Conservation (phyloP, 2,329 filamentous ascomycete species). For the Corynespora cassiicola region DNA sequence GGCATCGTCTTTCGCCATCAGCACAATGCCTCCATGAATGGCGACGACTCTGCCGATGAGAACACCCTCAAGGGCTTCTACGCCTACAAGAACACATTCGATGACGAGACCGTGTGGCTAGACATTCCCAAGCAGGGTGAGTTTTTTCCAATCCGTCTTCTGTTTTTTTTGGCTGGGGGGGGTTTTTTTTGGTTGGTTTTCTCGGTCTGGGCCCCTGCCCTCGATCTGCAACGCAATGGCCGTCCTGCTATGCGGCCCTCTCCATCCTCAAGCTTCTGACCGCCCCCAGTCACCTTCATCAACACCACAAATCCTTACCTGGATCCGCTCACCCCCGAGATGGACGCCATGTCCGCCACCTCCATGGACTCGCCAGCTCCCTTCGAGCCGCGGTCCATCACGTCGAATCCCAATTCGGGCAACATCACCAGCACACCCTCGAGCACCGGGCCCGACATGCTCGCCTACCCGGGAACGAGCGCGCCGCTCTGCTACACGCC, state of each 20-base stretch:
- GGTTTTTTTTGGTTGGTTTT: no score
- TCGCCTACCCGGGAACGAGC: conserved; percentile 59
- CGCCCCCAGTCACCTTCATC: conserved; percentile 62
- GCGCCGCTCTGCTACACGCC: conserved; percentile 34
- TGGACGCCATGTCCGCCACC: conserved; percentile 37
- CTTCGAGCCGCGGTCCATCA: conserved; percentile 31
- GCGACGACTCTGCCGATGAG: conserved; percentile 50
- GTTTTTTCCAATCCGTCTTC: conserved; percentile 14
- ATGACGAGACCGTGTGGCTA: conserved; percentile 66
- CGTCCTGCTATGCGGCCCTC: no score
- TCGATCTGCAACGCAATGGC: no score
- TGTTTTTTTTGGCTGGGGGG: no score
- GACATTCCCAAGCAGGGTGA: conserved; percentile 65
- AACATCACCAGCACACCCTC: conserved; percentile 37
- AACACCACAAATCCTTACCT: conserved; percentile 68
- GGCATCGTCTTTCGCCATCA: conserved; percentile 72
- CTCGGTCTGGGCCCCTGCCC: conserved; percentile 5
- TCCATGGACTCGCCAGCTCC: conserved; percentile 40
- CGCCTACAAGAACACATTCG: conserved; percentile 71
- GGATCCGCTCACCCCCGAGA: conserved; percentile 50
- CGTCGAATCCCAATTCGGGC: conserved; percentile 35
- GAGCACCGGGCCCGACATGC: conserved; percentile 60
- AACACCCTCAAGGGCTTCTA: conserved; percentile 66
- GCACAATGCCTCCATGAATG: conserved; percentile 73
- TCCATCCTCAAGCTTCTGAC: conserved; percentile 12